Base-by-base conservation (phyloP, 208 protist species). In the Acanthamoeba polyphaga region DNA sequence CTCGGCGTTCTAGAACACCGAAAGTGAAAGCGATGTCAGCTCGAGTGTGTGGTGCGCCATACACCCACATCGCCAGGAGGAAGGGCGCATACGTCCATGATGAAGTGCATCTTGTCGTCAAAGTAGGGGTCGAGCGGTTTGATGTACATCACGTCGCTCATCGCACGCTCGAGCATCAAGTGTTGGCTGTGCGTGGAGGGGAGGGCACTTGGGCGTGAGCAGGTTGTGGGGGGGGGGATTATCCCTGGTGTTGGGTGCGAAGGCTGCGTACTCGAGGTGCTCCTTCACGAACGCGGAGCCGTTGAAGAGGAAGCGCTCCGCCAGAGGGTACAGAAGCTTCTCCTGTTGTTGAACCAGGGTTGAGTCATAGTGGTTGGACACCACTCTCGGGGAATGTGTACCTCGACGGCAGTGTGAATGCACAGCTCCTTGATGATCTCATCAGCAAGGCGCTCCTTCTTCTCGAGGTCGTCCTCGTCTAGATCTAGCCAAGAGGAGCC, bases 371-470 rank as follows among this genome's bases (percentile, higher is more conserved):
- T 24, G 58, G 17, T 62, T 10, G 2, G 29, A 29, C 68, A 74
- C 66, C 3, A 32, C 12, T 5, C 9, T 9, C 5, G 19, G 32
- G n/a, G 51, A 34, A 10, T 1, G 1, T 29, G 7, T 29, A 46
- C 82, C 82, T 92, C 87, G 32, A 92, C 43, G 4, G 19, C 3
- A 6, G 13, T n/a, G 58, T 92, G 49, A 49, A 92, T 72, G 87
- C 87, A 92, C 6, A 92, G 87, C 6, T 92, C n/a, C 64, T 92
- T 92, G 64, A 92, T 92, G 87, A 92, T 34, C 1, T 72, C 34
- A 43, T 92, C 87, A 3, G 87, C 58, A 10, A 92, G 17, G 2
- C 43, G 13, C 38, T 74, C 64, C 87, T 92, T 92, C 87, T 22
- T 68, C 87, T 92, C 87, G 9, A 92, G 58, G 6, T 92, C 19